A percentile compares a stretch with the other conserved stretches of the same genome.
Evolutionary conservation across 495 filamentous ascomycete genomes (phyloP).

Genomic region (Aspergillus diversus): DNA sequence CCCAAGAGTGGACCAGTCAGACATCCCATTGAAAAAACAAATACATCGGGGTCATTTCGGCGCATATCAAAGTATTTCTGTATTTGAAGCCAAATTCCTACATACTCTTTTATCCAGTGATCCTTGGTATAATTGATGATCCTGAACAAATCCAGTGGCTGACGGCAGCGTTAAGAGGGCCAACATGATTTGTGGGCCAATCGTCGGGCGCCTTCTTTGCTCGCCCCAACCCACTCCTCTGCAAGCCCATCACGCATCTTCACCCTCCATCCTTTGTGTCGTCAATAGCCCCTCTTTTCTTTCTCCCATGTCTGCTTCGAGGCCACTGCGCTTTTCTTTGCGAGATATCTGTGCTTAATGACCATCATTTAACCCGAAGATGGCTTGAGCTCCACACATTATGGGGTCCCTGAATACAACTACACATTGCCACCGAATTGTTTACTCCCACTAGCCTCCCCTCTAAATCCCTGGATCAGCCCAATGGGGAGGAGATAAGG

Average conservation of each 20-base stretch:
- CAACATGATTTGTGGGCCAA: slow-evolving; percentile 6
- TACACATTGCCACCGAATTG: no score
- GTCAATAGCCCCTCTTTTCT: slow-evolving; percentile 3
- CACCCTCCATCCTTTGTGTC: background rate
- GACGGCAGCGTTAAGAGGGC: slow-evolving; percentile 12
- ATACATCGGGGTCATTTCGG: no score
- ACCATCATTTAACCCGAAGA: background rate
- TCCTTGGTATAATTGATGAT: no score
- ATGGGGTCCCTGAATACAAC: no score
- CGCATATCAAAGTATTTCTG: no score
- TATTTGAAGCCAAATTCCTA: no score
- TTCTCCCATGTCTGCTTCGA: background rate
- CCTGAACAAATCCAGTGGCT: background rate
- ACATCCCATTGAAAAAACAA: background rate
- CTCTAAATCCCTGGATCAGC: no score
- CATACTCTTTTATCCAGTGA: no score
- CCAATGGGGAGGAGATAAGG: no score
- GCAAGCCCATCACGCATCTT: slow-evolving; percentile 4
- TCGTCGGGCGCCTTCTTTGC: background rate
- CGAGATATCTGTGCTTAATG: background rate
- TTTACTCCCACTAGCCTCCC: no score
- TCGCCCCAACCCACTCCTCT: background rate
- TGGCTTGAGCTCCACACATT: no score
- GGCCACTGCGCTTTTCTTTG: background rate
- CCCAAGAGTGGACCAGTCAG: background rate